phyloP scores from a whole-genome alignment of 2,329 filamentous ascomycete species.

The Fusarium pseudoanthophilum region DNA sequence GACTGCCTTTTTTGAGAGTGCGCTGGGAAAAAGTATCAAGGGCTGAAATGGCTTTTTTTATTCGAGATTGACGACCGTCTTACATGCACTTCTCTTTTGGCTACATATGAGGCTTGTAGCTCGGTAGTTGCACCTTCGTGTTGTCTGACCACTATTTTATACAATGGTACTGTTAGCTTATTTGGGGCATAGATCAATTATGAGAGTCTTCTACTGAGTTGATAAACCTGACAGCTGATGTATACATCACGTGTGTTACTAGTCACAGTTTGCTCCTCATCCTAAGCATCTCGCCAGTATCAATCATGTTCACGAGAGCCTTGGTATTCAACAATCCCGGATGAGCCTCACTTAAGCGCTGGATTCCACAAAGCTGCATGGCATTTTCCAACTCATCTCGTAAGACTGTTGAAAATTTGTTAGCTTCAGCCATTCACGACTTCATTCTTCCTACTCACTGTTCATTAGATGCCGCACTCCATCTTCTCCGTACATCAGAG shows the following conservation, averaged over 20 bases:
- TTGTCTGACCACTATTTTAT: rapidly evolving
- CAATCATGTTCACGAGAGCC: background rate
- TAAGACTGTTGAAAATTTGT: rapidly evolving
- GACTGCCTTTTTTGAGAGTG: background rate
- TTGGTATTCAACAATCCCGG: background rate
- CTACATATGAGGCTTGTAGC: rapidly evolving
- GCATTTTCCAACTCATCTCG: background rate
- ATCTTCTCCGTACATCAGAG: background rate
- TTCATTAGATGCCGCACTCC: background rate
- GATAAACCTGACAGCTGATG: background rate
- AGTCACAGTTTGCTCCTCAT: background rate
- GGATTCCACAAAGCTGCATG: background rate
- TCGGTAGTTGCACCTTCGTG: rapidly evolving
- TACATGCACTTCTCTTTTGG: rapidly evolving
- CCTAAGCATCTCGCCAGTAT: rapidly evolving
- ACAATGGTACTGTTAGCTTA: rapidly evolving
- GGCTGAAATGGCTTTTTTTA: rapidly evolving
- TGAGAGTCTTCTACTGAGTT: rapidly evolving
- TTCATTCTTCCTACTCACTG: rapidly evolving
- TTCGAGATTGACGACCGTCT: rapidly evolving
- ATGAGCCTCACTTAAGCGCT: rapidly evolving
- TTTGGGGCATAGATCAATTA: rapidly evolving
- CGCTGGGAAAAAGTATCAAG: rapidly evolving
- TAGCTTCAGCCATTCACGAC: rapidly evolving
- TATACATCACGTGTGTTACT: rapidly evolving